phyloP scores from a whole-genome alignment of 345 rosid genomes.

The Triadica sebifera region DNA sequence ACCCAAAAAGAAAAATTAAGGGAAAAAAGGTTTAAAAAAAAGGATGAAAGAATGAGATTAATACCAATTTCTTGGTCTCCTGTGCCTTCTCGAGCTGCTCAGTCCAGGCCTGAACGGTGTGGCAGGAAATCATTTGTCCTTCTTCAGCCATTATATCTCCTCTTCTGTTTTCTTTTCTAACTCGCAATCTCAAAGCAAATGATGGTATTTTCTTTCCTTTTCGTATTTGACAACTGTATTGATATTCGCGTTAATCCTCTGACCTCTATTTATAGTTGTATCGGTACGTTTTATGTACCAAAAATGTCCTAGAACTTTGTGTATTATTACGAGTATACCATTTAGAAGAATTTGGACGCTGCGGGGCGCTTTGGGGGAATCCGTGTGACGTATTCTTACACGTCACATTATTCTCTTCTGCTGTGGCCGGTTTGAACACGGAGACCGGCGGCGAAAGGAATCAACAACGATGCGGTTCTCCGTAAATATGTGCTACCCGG shows the following conservation, averaged over 20 bases:
- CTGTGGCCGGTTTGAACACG: not conserved
- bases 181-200: not conserved
- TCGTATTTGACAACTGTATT: not conserved
- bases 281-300: too few relatives aligned
- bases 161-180: not conserved
- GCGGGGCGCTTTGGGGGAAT: not conserved
- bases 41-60: not conserved
- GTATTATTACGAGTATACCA: not conserved
- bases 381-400: not conserved
- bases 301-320: not conserved
- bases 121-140: slow-evolving; percentile 35
- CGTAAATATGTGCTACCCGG: not conserved
- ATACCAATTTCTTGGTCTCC: slow-evolving; percentile 30
- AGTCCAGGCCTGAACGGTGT: slow-evolving; percentile 32
- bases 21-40: not conserved
- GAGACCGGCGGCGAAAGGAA: not conserved
- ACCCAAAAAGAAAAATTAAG: not conserved
- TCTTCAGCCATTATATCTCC: slow-evolving; percentile 27
- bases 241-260: not conserved
- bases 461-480: too few relatives aligned
- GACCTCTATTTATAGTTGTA: not conserved
- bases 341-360: not conserved
- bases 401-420: not conserved
- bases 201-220: not conserved
- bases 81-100: slow-evolving; percentile 25